Evolutionary conservation across 371 early-diverging fungal genomes (phyloP).

Genomic region (Mortierella sp.): DNA sequence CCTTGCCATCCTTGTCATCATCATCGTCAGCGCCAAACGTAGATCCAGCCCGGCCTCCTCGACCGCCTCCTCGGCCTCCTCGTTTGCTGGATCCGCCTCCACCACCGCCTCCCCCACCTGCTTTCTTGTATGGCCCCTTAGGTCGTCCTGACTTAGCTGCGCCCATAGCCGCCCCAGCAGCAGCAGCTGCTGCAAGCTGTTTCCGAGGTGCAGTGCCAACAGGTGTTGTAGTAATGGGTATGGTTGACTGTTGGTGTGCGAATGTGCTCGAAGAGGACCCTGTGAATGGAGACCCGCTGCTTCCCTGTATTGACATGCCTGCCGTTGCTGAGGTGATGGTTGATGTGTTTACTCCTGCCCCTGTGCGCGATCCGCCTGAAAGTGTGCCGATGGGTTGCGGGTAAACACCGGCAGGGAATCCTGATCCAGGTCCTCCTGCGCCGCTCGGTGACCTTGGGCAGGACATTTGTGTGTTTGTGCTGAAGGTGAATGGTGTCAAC

Average conservation of each 20-base stretch:
- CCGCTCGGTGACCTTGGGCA: conserved; percentile 26
- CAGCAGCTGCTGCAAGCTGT: conserved; percentile 46
- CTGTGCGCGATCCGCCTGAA: conserved; percentile 19
- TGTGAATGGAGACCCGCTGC: not conserved
- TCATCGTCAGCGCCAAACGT: conserved; percentile 7
- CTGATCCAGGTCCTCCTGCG: conserved; percentile 24
- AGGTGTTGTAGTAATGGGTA: conserved; percentile 32
- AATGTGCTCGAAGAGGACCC: not conserved
- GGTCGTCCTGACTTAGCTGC: conserved; percentile 29
- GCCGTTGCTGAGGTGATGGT: conserved; percentile 18
- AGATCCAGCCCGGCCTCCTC: conserved; percentile 16
- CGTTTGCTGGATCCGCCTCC: conserved; percentile 19
- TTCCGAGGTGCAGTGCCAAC: conserved; percentile 47
- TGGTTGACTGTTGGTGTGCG: not conserved
- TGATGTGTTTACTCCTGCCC: conserved; percentile 8
- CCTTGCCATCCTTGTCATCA: conserved; percentile 32
- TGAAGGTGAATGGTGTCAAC: not conserved
- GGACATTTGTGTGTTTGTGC: conserved; percentile 18
- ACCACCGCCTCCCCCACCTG: conserved; percentile 23
- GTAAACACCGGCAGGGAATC: conserved; percentile 24
- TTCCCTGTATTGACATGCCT: conserved; percentile 22
- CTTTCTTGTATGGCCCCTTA: conserved; percentile 37
- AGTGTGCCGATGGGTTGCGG: conserved; percentile 34
- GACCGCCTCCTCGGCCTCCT: conserved; percentile 22
- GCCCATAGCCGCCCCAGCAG: conserved; percentile 40